Evolutionary conservation across 2,329 filamentous ascomycete genomes (phyloP).

Genomic region (Ceratocystis alfenasii): DNA sequence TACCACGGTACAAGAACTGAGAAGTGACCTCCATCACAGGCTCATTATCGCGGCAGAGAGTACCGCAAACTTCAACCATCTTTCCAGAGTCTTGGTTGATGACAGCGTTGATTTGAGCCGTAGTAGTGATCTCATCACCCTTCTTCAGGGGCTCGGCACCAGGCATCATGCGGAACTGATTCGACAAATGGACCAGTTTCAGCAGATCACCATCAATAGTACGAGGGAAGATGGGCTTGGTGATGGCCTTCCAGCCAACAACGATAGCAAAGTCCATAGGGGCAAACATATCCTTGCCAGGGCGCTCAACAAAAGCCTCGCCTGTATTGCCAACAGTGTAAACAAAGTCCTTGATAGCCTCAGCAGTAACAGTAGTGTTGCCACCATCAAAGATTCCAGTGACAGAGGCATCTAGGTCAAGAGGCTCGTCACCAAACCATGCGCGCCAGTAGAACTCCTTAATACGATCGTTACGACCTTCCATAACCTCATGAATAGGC

Average conservation of each 20-base stretch:
- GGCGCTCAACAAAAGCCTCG: constrained; percentile 91
- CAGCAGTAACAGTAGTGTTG: constrained; percentile 70
- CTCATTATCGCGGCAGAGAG: constrained; percentile 70
- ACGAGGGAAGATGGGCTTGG: constrained; percentile 95
- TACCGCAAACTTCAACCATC: constrained; percentile 99
- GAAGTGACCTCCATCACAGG: constrained; percentile 97
- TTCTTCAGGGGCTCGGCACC: constrained; percentile 92
- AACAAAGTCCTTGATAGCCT: constrained; percentile 97
- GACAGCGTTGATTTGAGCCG: constrained; percentile 90
- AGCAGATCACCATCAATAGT: constrained; percentile 92
- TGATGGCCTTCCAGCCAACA: constrained; percentile 98
- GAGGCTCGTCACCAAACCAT: constrained; percentile 82
- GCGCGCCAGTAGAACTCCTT: constrained; percentile 98
- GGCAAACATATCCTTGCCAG: constrained; percentile 84
- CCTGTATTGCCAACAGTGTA: constrained; percentile 96
- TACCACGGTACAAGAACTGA: constrained; percentile 91
- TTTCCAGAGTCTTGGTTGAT: constrained; percentile 97
- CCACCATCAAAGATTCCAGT: constrained; percentile 86
- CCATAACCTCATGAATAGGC: constrained; percentile 95
- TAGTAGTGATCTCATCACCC: constrained; percentile 83
- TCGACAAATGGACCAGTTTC: constrained; percentile 92
- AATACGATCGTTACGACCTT: constrained; percentile 89
- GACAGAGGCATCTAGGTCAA: constrained; percentile 74
- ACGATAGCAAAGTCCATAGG: constrained; percentile 99
- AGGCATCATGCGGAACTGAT: constrained; percentile 95